Conservation (phyloP, 2,329 filamentous ascomycete genomes). For the Exophiala sp. region DNA sequence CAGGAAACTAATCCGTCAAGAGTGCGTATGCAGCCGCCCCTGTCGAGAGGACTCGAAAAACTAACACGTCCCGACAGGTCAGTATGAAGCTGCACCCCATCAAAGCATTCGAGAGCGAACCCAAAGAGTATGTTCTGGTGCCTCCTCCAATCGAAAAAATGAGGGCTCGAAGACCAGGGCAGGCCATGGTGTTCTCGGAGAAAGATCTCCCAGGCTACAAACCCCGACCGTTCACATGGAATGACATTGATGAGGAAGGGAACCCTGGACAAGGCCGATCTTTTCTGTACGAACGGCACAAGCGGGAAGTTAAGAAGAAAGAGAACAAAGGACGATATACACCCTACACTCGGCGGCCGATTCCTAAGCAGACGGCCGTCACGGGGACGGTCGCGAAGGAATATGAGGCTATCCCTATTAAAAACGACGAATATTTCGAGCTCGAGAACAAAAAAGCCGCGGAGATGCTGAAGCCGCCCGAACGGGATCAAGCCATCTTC, state of each 20-base stretch:
- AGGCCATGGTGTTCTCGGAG: conserved; percentile 89
- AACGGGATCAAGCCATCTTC: conserved; percentile 18
- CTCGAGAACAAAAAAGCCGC: conserved; percentile 56
- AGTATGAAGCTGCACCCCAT: conserved; percentile 62
- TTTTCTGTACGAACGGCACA: conserved; percentile 43
- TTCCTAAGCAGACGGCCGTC: conserved; percentile 75
- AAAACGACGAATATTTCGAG: conserved; percentile 62
- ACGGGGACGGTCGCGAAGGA: conserved; percentile 69
- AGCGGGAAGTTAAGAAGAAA: conserved; percentile 41
- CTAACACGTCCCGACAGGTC: conserved; percentile 52
- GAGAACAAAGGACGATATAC: conserved; percentile 50
- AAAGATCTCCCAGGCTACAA: conserved; percentile 79
- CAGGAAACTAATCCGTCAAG: conserved; percentile 49
- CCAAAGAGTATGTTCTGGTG: conserved; percentile 80
- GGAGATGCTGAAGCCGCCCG: conserved; percentile 53
- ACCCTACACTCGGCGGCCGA: conserved; percentile 54
- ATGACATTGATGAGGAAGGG: conserved; percentile 39
- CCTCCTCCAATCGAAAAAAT: conserved; percentile 52
- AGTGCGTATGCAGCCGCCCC: conserved; percentile 31
- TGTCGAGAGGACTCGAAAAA: neutral
- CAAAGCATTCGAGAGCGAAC: conserved; percentile 65
- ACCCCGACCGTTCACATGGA: conserved; percentile 31
- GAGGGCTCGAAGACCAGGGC: conserved; percentile 53
- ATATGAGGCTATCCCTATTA: conserved; percentile 65
- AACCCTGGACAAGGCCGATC: conserved; percentile 40